Evolutionary conservation across 2,329 filamentous ascomycete genomes (phyloP).

Genomic region (Blumeria graminis): DNA sequence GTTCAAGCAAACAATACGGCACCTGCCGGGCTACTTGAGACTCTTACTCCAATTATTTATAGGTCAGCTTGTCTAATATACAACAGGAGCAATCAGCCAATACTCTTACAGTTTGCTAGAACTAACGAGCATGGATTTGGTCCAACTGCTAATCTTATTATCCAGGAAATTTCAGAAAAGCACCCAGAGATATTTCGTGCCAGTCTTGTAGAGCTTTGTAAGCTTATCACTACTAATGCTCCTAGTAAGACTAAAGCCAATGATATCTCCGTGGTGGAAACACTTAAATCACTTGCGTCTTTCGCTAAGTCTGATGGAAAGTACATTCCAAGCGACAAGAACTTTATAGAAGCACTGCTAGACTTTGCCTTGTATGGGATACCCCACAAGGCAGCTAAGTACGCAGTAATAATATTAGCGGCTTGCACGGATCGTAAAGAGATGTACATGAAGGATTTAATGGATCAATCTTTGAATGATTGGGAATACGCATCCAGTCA

Average conservation of each 20-base stretch:
- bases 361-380: constrained; percentile 64
- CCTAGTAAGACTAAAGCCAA: constrained; percentile 45
- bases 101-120: constrained; percentile 70
- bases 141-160: constrained; percentile 58
- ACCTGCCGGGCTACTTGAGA: constrained; percentile 44
- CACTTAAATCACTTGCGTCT: constrained; percentile 77
- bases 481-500: constrained; percentile 49
- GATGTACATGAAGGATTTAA: constrained; percentile 62
- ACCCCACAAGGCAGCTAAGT: constrained; percentile 68
- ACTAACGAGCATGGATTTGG: constrained; percentile 61
- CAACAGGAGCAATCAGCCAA: constrained; percentile 79
- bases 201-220: constrained; percentile 77
- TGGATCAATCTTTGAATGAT: constrained; percentile 49
- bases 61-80: constrained; percentile 66
- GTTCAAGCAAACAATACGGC: constrained; percentile 41
- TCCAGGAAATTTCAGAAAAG: constrained; percentile 74
- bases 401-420: constrained; percentile 77
- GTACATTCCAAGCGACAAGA: constrained; percentile 60
- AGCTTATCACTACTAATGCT: constrained; percentile 57
- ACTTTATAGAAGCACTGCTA: constrained; percentile 58
- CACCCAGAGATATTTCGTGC: constrained; percentile 83
- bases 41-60: constrained; percentile 60
- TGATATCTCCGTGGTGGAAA: constrained; percentile 57
- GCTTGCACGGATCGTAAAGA: constrained; percentile 48
- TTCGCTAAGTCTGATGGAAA: constrained; percentile 63